Conservation (phyloP, 495 filamentous ascomycete genomes). For the Glonium stellatum region DNA sequence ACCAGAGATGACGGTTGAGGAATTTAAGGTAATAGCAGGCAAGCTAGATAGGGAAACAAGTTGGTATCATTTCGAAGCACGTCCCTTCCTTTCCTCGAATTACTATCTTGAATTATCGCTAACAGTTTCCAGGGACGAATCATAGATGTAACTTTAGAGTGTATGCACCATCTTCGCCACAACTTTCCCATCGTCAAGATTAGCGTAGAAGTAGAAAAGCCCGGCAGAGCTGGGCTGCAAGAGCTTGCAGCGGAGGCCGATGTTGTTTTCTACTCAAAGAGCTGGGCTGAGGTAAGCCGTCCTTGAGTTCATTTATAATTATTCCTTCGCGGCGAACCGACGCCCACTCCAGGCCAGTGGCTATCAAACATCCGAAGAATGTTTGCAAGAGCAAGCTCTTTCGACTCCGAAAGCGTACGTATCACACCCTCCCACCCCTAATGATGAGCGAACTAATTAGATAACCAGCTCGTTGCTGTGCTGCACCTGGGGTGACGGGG, state of each 20-base stretch:
- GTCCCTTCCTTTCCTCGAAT: not conserved
- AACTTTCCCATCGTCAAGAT: constrained; percentile 43
- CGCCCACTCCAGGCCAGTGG: no score
- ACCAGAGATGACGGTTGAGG: constrained; percentile 55
- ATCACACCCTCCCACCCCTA: no score
- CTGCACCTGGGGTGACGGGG: constrained; percentile 63
- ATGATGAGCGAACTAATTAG: constrained; percentile 7
- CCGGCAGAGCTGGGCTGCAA: constrained; percentile 51
- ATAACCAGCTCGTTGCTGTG: constrained; percentile 47
- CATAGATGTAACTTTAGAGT: constrained; percentile 54
- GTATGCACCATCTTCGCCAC: constrained; percentile 51
- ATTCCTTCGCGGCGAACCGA: no score
- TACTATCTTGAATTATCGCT: not conserved
- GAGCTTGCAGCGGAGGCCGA: constrained; percentile 57
- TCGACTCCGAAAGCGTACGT: no score
- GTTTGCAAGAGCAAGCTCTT: no score
- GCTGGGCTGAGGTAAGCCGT: constrained; percentile 55
- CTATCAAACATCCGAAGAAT: no score
- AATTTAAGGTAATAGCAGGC: constrained; percentile 43
- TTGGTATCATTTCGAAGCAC: constrained; percentile 75
- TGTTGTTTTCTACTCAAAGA: constrained; percentile 63
- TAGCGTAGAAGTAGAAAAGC: constrained; percentile 68
- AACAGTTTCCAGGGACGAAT: constrained; percentile 51
- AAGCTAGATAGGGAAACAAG: constrained; percentile 25
- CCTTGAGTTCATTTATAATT: not conserved